These are phyloP conservation scores for Schwanniomyces pseudopolymorphus DNA, from an alignment of 805 yeast species.

Conservation along the genomic window DNA sequence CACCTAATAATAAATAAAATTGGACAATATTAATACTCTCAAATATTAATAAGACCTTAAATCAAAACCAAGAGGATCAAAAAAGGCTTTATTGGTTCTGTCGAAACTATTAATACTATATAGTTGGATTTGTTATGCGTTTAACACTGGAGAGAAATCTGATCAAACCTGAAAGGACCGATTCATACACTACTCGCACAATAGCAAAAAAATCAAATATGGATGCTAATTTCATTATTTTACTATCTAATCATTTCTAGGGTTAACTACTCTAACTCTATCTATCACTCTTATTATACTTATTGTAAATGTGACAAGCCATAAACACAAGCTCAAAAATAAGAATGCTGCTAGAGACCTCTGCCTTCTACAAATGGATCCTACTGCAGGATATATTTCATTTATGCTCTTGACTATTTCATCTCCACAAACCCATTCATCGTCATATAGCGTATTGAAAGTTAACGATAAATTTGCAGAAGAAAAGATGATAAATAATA, in stretches of 20 bases:
- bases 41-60: background rate
- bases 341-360: conserved; percentile 75
- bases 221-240: background rate
- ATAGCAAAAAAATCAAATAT: background rate
- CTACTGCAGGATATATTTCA: conserved; percentile 28
- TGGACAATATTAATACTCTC: background rate
- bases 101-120: background rate
- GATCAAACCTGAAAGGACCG: background rate
- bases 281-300: conserved; percentile 83
- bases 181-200: conserved; percentile 1
- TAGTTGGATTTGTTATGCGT: background rate
- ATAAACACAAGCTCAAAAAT: conserved; percentile 68
- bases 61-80: background rate
- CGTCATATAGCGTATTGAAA: conserved; percentile 78
- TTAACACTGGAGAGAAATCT: background rate
- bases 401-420: conserved; percentile 24
- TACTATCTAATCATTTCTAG: conserved; percentile 6
- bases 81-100: background rate
- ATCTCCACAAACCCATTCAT: conserved; percentile 68
- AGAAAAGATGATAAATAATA: conserved; percentile 83
- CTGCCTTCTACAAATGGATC: conserved; percentile 73
- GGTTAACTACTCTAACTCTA: conserved; percentile 37
- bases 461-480: conserved; percentile 86
- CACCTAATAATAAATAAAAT: background rate
- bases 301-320: conserved; percentile 85